Evolutionary conservation across 2,329 filamentous ascomycete genomes (phyloP).

Genomic region (Exophiala alcalophila): DNA sequence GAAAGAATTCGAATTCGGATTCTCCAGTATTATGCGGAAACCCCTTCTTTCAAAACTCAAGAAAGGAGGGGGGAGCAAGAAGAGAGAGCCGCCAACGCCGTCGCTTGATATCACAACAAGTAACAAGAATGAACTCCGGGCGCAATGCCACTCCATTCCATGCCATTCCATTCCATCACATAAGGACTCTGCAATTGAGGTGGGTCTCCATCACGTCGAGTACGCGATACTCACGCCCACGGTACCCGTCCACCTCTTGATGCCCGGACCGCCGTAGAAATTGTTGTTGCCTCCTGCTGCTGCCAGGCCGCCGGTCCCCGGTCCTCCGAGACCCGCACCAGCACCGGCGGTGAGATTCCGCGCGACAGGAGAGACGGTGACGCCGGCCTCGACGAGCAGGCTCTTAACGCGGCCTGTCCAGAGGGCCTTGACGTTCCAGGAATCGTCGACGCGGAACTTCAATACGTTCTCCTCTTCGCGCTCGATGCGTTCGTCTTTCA

Average conservation of each 20-base stretch:
- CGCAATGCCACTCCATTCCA: too few species aligned
- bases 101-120: too few species aligned
- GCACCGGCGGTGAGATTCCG: too few species aligned
- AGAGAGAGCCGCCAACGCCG: neutral
- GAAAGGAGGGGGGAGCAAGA: too few species aligned
- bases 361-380: constrained; percentile 68
- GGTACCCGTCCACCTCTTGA: constrained; percentile 29
- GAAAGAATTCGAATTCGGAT: too few species aligned
- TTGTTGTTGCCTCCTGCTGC: neutral
- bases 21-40: too few species aligned
- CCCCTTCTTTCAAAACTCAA: too few species aligned
- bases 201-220: constrained; percentile 26
- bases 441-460: constrained; percentile 86
- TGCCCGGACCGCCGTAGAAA: neutral
- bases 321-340: constrained; percentile 3
- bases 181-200: too few species aligned
- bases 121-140: too few species aligned
- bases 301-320: neutral
- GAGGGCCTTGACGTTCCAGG: constrained; percentile 76
- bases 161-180: too few species aligned
- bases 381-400: constrained; percentile 84
- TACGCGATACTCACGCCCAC: constrained; percentile 30
- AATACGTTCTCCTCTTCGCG: constrained; percentile 79
- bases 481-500: constrained; percentile 53
- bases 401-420: constrained; percentile 96